phyloP scores from a whole-genome alignment of 345 rosid genomes.

The Microthlaspi erraticum region DNA sequence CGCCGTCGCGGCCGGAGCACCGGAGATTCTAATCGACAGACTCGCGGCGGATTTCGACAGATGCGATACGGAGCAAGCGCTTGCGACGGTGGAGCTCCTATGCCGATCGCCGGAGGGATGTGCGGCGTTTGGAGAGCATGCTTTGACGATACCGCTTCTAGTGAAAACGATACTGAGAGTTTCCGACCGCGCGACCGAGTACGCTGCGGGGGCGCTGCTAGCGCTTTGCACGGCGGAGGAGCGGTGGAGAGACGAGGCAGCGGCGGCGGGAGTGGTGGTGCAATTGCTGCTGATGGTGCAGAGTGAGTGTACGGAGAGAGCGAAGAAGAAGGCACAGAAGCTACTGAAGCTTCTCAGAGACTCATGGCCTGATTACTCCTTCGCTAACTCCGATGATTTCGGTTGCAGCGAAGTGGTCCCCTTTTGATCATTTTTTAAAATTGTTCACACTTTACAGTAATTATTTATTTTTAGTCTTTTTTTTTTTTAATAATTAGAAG shows the following conservation, averaged over 20 bases:
- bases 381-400: slow-evolving; percentile 71
- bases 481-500: slow-evolving; percentile 30
- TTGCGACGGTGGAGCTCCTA: slow-evolving; percentile 82
- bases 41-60: slow-evolving; percentile 73
- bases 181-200: slow-evolving; percentile 89
- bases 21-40: slow-evolving; percentile 63
- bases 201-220: slow-evolving; percentile 83
- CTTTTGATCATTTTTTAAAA: slow-evolving; percentile 49
- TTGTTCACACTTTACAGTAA: slow-evolving; percentile 12
- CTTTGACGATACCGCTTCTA: slow-evolving; percentile 75
- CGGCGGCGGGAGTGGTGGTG: slow-evolving; percentile 79
- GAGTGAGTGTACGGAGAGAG: slow-evolving; percentile 93
- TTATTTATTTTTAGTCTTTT: slow-evolving; percentile 18
- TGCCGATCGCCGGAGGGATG: slow-evolving; percentile 75
- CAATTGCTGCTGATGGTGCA: slow-evolving; percentile 83
- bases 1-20: slow-evolving; percentile 77
- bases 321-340: slow-evolving; percentile 92
- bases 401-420: slow-evolving; percentile 80
- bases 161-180: slow-evolving; percentile 77
- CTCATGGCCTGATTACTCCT: slow-evolving; percentile 77
- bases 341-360: slow-evolving; percentile 79
- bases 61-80: slow-evolving; percentile 80
- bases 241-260: slow-evolving; percentile 71
- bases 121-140: slow-evolving; percentile 67
- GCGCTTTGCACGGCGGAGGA: slow-evolving; percentile 78